Conservation (phyloP, 129 eudicot species). For the Pulicaria dysenterica region DNA sequence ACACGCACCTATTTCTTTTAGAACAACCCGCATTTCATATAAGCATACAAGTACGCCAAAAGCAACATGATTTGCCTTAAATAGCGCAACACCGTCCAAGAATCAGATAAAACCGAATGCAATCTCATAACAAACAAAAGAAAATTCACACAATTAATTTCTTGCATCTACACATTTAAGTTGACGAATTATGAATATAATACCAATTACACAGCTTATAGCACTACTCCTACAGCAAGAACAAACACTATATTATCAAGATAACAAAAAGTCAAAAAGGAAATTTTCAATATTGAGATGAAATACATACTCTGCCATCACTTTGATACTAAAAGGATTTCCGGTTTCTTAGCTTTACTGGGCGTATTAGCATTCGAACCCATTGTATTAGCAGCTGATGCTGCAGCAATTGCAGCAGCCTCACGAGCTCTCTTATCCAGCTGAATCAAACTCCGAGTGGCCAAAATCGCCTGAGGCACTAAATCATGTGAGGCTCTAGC, state of each 20-base stretch:
- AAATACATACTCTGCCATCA: constrained; percentile 51
- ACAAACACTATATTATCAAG: constrained; percentile 32
- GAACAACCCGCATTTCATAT: background rate
- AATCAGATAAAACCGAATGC: constrained; percentile 2
- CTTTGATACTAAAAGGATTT: constrained; percentile 82
- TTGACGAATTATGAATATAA: constrained; percentile 29
- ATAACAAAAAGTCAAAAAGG: constrained; percentile 3
- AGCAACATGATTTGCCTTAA: background rate
- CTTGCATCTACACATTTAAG: constrained; percentile 33
- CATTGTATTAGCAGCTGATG: constrained; percentile 33
- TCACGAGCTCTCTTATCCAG: constrained; percentile 76
- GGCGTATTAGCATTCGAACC: constrained; percentile 82
- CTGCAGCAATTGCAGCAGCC: constrained; percentile 50
- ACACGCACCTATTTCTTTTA: background rate
- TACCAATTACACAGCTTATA: constrained; percentile 38
- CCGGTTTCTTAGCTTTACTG: constrained; percentile 90
- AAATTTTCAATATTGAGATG: constrained; percentile 17
- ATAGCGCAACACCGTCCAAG: constrained; percentile 15
- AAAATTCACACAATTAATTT: constrained; percentile 23
- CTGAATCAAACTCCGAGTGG: constrained; percentile 79
- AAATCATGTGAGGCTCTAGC: constrained; percentile 90
- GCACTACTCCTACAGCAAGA: constrained; percentile 34
- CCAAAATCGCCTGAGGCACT: constrained; percentile 86
- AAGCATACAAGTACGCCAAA: background rate
- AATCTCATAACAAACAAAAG: constrained; percentile 33